phyloP scores from a whole-genome alignment of 768 basidiomycete species.

The Lactifluus subvellereus region DNA sequence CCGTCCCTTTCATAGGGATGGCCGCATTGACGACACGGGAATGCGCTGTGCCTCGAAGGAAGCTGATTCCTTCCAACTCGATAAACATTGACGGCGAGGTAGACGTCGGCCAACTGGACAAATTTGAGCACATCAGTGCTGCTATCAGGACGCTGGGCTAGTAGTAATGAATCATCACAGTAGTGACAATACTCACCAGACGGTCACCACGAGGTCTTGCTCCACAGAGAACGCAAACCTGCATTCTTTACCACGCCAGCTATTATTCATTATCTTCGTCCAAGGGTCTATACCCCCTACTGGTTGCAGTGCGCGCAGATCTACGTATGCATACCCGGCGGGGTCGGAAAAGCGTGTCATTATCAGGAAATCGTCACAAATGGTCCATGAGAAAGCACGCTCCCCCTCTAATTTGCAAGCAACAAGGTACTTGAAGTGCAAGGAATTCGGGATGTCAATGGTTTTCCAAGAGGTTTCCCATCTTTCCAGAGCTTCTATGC shows the following conservation, averaged over 20 bases:
- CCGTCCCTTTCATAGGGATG: too few relatives aligned
- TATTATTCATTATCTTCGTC: not conserved
- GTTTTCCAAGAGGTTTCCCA: not conserved
- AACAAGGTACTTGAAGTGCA: too few relatives aligned
- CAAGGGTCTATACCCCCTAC: not conserved
- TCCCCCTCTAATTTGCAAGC: too few relatives aligned
- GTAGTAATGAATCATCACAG: not conserved
- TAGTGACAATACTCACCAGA: not conserved
- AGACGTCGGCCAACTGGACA: not conserved
- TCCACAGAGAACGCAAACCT: not conserved
- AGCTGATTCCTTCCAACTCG: too few relatives aligned
- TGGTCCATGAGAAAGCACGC: too few relatives aligned
- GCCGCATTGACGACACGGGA: too few relatives aligned
- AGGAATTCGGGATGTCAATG: too few relatives aligned
- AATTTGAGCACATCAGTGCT: not conserved
- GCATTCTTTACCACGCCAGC: not conserved
- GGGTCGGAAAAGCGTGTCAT: too few relatives aligned
- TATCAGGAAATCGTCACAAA: not conserved
- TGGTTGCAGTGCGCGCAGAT: not conserved
- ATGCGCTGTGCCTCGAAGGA: too few relatives aligned
- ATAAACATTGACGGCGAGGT: too few relatives aligned
- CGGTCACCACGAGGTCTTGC: not conserved
- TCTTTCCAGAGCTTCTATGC: not conserved
- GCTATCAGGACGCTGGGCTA: not conserved
- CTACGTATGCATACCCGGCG: not conserved